These are phyloP conservation scores for Phyllosticta citribraziliensis DNA, from an alignment of 2,329 filamentous ascomycete genomes.

Conservation along the genomic window DNA sequence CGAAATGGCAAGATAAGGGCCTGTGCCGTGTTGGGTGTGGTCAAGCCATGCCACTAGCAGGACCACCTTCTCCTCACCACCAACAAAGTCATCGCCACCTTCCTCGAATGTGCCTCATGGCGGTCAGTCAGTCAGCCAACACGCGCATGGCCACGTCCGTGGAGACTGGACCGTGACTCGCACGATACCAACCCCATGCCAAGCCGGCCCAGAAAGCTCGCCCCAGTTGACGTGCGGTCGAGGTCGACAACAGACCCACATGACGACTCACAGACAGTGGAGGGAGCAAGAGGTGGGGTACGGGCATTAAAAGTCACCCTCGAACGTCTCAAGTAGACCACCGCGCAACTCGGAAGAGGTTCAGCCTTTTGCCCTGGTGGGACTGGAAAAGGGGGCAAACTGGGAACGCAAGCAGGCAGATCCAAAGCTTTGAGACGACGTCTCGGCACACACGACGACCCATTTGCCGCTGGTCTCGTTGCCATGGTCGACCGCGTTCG, in stretches of 20 bases:
- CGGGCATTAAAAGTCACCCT: not conserved
- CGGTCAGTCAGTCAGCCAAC: not conserved
- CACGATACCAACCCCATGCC: not conserved
- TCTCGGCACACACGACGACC: not conserved
- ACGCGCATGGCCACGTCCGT: not conserved
- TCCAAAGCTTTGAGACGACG: not conserved
- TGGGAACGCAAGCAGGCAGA: not conserved
- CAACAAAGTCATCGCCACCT: not conserved
- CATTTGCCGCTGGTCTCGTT: not conserved
- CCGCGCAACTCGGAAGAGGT: not conserved
- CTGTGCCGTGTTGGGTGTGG: not conserved
- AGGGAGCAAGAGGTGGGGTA: not conserved
- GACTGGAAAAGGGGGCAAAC: not conserved
- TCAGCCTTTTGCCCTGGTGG: not conserved
- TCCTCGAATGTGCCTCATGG: not conserved
- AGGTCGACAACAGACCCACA: not conserved
- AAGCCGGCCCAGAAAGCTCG: not conserved
- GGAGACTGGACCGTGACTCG: not conserved
- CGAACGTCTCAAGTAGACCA: not conserved
- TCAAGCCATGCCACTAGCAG: not conserved
- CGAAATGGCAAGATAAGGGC: not conserved
- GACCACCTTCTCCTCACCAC: not conserved
- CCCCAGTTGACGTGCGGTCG: not conserved
- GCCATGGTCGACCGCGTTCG: not conserved
- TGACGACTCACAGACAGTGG: not conserved